These are phyloP conservation scores for Rhizophlyctis rosea DNA, from an alignment of 192 early-diverging fungal species.

Conservation along the genomic window DNA sequence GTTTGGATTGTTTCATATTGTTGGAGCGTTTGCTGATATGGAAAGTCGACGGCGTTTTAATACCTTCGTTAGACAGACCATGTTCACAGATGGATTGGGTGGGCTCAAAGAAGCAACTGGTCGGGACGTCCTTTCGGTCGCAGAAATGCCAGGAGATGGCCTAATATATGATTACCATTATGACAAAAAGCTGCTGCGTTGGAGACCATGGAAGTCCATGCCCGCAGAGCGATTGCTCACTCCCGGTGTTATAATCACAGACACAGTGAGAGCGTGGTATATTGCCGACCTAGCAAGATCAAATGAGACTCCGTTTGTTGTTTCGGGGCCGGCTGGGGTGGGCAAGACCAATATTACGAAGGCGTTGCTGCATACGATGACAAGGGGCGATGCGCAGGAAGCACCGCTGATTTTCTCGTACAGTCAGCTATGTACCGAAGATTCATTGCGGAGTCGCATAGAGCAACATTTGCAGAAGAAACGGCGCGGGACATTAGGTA, in stretches of 20 bases:
- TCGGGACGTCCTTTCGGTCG: background rate
- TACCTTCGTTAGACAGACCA: constrained; percentile 6
- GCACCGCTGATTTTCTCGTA: constrained; percentile 3
- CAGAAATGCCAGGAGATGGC: constrained; percentile 5
- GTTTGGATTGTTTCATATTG: constrained; percentile 23
- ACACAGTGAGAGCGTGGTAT: too few species aligned
- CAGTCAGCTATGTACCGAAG: background rate
- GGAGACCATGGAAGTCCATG: constrained; percentile 25
- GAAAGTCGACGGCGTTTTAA: constrained; percentile 13
- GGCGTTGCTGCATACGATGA: constrained; percentile 9
- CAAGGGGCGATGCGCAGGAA: background rate
- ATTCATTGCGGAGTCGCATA: constrained; percentile 14
- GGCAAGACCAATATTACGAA: constrained; percentile 25
- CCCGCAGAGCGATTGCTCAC: constrained; percentile 4
- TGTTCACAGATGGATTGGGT: background rate
- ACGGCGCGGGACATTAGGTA: constrained; percentile 23
- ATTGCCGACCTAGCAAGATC: too few species aligned
- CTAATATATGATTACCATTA: constrained; percentile 37
- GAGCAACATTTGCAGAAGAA: constrained; percentile 15
- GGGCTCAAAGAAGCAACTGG: constrained; percentile 5
- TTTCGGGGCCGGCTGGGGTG: constrained; percentile 18
- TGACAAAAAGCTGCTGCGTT: constrained; percentile 28
- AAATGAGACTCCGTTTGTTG: too few species aligned
- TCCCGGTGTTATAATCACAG: constrained; percentile 13
- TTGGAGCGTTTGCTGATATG: constrained; percentile 15